These are phyloP conservation scores for Trametes sp. DNA, from an alignment of 1,284 basidiomycete genomes.

Conservation along the genomic window DNA sequence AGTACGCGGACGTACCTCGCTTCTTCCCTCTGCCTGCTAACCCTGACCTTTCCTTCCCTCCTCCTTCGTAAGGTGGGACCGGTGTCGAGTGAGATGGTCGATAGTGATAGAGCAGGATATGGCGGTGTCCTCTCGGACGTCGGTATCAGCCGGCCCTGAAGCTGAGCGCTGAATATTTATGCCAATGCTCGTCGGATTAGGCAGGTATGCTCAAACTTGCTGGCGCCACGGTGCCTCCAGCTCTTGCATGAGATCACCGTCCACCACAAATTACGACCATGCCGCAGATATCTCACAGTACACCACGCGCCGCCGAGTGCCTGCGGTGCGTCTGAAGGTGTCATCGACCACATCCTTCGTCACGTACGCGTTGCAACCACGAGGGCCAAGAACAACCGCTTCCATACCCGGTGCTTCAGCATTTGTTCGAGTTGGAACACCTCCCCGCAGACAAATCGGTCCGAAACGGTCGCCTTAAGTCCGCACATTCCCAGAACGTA, in stretches of 20 bases:
- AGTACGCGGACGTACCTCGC: constrained; percentile 36
- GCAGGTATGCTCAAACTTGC: constrained; percentile 36
- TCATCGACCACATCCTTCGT: background rate
- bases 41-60: constrained; percentile 53
- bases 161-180: no score
- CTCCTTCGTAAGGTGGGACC: constrained; percentile 51
- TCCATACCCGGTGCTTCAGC: background rate
- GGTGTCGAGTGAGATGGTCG: constrained; percentile 45
- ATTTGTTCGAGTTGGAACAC: background rate
- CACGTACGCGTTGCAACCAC: constrained; percentile 12
- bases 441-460: background rate
- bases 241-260: no score
- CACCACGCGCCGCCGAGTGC: background rate
- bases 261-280: background rate
- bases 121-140: constrained; percentile 16
- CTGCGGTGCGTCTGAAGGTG: background rate
- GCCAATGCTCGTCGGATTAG: constrained; percentile 22
- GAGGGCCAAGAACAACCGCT: constrained; percentile 12
- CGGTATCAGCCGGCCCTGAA: constrained; percentile 25
- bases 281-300: background rate
- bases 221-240: no score
- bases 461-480: background rate
- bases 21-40: constrained; percentile 56
- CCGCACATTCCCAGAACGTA: background rate
- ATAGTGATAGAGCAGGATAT: constrained; percentile 38